A percentile compares a stretch with the other conserved stretches of the same genome.
These are phyloP conservation scores for Xylaria sp. DNA, from an alignment of 2,329 filamentous ascomycete genomes.

Conservation along the genomic window DNA sequence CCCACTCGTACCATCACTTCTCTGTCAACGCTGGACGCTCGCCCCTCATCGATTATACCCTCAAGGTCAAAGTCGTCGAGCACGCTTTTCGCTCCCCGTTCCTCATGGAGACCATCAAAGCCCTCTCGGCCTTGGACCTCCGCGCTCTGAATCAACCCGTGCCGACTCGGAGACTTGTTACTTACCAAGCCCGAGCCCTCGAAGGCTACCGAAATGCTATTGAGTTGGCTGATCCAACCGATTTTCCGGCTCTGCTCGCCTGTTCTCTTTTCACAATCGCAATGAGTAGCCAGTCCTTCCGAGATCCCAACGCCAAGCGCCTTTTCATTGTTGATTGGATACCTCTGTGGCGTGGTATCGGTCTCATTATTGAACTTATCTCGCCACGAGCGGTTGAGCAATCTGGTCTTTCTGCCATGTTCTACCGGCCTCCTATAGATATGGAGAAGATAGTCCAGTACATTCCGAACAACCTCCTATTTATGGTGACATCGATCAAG, in stretches of 20 bases:
- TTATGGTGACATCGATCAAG: constrained; percentile 60
- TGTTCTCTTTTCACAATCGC: constrained; percentile 64
- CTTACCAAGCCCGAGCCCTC: constrained; percentile 62
- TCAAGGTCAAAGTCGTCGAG: constrained; percentile 60
- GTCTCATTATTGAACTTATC: constrained; percentile 59
- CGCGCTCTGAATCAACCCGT: constrained; percentile 55
- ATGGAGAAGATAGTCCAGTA: constrained; percentile 54
- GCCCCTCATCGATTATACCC: constrained; percentile 54
- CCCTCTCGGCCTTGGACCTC: constrained; percentile 62
- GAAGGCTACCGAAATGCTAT: constrained; percentile 64
- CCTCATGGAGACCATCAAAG: constrained; percentile 66
- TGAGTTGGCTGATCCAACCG: constrained; percentile 56
- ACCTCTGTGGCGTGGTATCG: constrained; percentile 64
- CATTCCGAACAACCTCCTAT: constrained; percentile 61
- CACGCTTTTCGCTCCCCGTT: constrained; percentile 64
- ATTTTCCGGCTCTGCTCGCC: constrained; percentile 62
- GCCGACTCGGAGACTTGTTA: constrained; percentile 53
- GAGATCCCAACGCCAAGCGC: constrained; percentile 57
- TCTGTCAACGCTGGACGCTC: constrained; percentile 53
- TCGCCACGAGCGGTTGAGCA: constrained; percentile 48
- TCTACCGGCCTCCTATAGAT: constrained; percentile 62
- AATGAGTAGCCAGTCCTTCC: constrained; percentile 62
- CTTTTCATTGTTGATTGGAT: constrained; percentile 68
- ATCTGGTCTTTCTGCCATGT: constrained; percentile 60
- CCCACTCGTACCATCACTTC: constrained; percentile 59